phyloP scores from a whole-genome alignment of 768 basidiomycete genomes.

The Leccinum pellstonianum region DNA sequence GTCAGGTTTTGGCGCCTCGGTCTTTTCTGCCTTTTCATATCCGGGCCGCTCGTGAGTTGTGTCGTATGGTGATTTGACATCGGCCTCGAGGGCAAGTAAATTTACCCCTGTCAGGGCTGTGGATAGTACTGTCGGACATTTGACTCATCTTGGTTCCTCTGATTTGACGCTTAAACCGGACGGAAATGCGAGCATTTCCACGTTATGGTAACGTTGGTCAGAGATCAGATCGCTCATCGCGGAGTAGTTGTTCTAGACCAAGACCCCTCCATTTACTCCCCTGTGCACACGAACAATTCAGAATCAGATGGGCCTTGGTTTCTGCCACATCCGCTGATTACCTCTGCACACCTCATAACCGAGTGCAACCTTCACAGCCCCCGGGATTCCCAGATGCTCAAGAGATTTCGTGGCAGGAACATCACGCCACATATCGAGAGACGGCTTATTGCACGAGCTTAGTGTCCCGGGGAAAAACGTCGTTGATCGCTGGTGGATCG shows the following conservation, averaged over 20 bases:
- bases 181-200: neutral
- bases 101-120: slow-evolving; percentile 5
- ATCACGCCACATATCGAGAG: slow-evolving; percentile 3
- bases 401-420: slow-evolving; percentile 14
- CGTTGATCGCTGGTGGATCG: slow-evolving; percentile 1
- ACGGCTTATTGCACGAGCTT: slow-evolving; percentile 12
- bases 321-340: slow-evolving; percentile 4
- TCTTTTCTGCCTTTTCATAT: slow-evolving; percentile 9
- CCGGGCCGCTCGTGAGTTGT: slow-evolving; percentile 1
- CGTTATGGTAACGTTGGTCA: slow-evolving; percentile 2
- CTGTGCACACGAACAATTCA: neutral
- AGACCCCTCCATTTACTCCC: neutral
- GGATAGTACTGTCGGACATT: slow-evolving; percentile 8
- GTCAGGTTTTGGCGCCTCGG: neutral
- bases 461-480: slow-evolving; percentile 2
- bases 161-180: neutral
- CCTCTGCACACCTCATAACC: neutral
- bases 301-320: neutral
- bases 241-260: slow-evolving; percentile 10
- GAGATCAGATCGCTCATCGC: slow-evolving; percentile 6
- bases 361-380: slow-evolving; percentile 4
- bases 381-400: slow-evolving; percentile 6
- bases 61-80: slow-evolving; percentile 6
- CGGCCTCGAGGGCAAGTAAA: slow-evolving; percentile 5
- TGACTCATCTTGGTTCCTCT: neutral